Conservation (phyloP, 148 eudicot genomes). For the Drosera capensis region DNA sequence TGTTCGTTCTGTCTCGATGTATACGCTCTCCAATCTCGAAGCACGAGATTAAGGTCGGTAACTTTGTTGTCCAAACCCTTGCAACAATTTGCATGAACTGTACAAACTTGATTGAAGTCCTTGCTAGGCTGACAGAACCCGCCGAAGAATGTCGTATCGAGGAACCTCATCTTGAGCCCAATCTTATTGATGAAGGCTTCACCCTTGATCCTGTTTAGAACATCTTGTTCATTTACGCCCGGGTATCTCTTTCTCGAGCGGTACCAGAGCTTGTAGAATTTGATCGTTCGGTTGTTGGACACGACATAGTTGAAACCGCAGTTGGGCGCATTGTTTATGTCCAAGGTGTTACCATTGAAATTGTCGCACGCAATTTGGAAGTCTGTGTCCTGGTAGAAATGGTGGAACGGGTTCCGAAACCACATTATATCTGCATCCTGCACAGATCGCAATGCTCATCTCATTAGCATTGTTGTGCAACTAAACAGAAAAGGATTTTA, state of each 20-base stretch:
- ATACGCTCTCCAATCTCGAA: slow-evolving; percentile 44
- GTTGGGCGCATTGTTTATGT: slow-evolving; percentile 23
- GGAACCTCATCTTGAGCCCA: slow-evolving; percentile 26
- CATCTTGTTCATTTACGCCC: slow-evolving; percentile 38
- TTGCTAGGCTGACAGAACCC: slow-evolving; percentile 46
- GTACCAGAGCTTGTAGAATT: slow-evolving; percentile 36
- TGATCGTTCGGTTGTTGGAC: slow-evolving; percentile 25
- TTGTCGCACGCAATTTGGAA: slow-evolving; percentile 47
- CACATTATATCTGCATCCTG: slow-evolving; percentile 58
- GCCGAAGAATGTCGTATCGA: slow-evolving; percentile 35
- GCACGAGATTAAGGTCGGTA: slow-evolving; percentile 28
- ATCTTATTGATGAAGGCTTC: slow-evolving; percentile 8
- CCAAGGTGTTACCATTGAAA: slow-evolving; percentile 8
- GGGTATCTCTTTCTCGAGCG: slow-evolving; percentile 17
- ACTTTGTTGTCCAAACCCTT: slow-evolving; percentile 32
- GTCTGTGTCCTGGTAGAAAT: slow-evolving; percentile 23
- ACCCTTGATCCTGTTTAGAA: slow-evolving; percentile 26
- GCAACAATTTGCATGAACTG: slow-evolving; percentile 73
- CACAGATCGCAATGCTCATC: not conserved
- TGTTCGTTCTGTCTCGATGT: slow-evolving; percentile 5
- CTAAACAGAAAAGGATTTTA: not conserved
- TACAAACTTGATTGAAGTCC: slow-evolving; percentile 36
- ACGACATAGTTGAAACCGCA: slow-evolving; percentile 35
- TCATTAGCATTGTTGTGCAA: not conserved
- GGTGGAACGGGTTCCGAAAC: slow-evolving; percentile 44